Evolutionary conservation across 108 stramenopile genomes (phyloP).

Genomic region (Fistulifera pelliculosa): DNA sequence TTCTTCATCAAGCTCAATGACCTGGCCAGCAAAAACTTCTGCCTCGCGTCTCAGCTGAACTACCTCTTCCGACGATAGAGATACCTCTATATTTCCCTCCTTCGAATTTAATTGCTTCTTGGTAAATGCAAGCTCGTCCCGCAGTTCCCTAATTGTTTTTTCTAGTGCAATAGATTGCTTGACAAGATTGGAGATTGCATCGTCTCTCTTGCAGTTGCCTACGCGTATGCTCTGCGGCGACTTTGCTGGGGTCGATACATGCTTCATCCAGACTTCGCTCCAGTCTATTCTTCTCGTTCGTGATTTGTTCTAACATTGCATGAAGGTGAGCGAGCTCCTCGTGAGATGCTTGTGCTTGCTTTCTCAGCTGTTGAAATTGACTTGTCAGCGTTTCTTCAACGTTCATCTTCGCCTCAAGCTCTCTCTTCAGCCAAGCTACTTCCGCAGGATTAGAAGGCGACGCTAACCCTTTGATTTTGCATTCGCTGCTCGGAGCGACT

Average conservation of each 20-base stretch:
- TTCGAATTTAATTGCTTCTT: slow-evolving; percentile 20
- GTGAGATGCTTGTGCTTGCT: slow-evolving; percentile 4
- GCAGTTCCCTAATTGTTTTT: slow-evolving; percentile 18
- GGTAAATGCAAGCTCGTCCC: slow-evolving; percentile 11
- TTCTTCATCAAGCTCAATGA: slow-evolving; percentile 81
- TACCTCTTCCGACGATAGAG: slow-evolving; percentile 23
- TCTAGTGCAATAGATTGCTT: slow-evolving; percentile 48
- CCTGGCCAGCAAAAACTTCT: slow-evolving; percentile 81
- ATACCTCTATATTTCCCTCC: slow-evolving; percentile 4
- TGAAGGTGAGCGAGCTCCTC: slow-evolving; percentile 3
- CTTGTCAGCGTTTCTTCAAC: slow-evolving; percentile 15
- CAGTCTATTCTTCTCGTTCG: background rate
- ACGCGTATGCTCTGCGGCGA: background rate
- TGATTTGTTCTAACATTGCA: background rate
- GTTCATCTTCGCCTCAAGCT: slow-evolving; percentile 26
- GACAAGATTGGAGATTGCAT: slow-evolving; percentile 40
- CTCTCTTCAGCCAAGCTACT: slow-evolving; percentile 18
- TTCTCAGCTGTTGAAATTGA: slow-evolving; percentile 3
- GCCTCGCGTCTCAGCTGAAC: slow-evolving; percentile 57
- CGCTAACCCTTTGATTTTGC: no score
- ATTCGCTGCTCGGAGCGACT: slow-evolving; percentile 12
- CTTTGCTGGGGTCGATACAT: background rate
- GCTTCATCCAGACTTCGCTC: background rate
- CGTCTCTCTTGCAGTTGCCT: slow-evolving; percentile 36
- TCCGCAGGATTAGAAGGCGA: no score